Evolutionary conservation across 2,329 filamentous ascomycete species (phyloP), one percentile per base, ranked within the genome.

Genomic region (Fusarium pseudograminearum): DNA sequence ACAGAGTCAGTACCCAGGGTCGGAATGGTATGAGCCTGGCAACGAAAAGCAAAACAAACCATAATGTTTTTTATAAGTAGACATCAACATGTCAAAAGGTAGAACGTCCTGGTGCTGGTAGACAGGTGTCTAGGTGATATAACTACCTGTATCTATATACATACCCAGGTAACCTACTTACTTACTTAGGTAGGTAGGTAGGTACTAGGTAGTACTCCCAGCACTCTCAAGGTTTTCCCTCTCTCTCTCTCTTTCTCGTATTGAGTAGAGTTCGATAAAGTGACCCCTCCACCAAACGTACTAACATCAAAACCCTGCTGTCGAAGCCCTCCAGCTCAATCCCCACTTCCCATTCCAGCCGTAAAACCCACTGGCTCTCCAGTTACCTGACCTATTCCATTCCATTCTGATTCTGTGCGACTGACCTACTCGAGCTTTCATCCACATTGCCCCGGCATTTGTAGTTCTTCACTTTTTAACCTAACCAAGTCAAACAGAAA

Each of bases 251-350:
- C 42, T 26, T 24, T 36, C 47, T 51, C 48, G 48, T 51, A 40
- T 51, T 20, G 12, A 51, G 24, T 40, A 16, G 22, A 51, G 24
- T 40, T 38, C 18, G 22, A 38, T 41, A n/a, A 26, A 18, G 30
- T 33, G 40, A 40, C 26, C 22, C 26, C 42, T 64, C 67, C 69
- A 48, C 44, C 42, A 63, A 61, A 31, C 26, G 26, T 44, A 45
- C 41, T 51, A 51, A 50, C 40, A 72, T 61, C 58, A 70, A 69
- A 69, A 70, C 67, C 67, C 67, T 70, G 67, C 55, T 61, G 65
- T 68, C 51, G 57, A 75, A 74, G 61, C 68, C 73, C 69, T 71
- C 68, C 67, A 67, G 54, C 57, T 68, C 57, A 63, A 65, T 48
- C 62, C 73, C 73, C 73, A 72, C 73, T 72, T 65, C 61, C 62